Percentiles rank a stretch among this genome's conserved stretches.
Conservation (phyloP, 345 rosid species). For the Rhizophora apiculata region DNA sequence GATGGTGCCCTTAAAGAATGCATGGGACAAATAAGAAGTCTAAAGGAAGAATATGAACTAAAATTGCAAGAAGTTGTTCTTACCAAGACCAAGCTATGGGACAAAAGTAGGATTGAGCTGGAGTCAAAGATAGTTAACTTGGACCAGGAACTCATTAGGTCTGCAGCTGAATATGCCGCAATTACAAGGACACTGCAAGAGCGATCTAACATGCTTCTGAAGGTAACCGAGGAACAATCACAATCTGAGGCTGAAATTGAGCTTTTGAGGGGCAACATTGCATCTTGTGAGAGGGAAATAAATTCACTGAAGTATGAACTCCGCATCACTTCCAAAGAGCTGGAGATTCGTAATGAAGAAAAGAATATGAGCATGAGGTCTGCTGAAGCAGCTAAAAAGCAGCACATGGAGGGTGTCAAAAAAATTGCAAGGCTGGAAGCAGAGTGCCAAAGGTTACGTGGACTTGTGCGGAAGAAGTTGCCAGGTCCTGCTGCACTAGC, state of each 20-base stretch:
- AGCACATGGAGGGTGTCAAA: conserved; percentile 82
- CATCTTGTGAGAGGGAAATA: conserved; percentile 82
- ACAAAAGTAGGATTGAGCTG: conserved; percentile 67
- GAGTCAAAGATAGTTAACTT: conserved; percentile 58
- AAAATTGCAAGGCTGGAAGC: conserved; percentile 88
- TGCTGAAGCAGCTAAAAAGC: conserved; percentile 89
- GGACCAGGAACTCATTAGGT: conserved; percentile 76
- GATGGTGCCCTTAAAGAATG: conserved; percentile 98
- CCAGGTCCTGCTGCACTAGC: conserved; percentile 99
- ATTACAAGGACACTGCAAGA: conserved; percentile 84
- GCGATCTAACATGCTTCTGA: conserved; percentile 69
- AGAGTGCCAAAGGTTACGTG: conserved; percentile 90
- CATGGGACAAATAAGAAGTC: conserved; percentile 85
- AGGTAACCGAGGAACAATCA: conserved; percentile 69
- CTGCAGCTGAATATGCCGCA: conserved; percentile 78
- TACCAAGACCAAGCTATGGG: conserved; percentile 66
- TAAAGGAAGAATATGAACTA: conserved; percentile 89
- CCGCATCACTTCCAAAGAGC: conserved; percentile 69
- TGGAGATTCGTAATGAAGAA: conserved; percentile 92
- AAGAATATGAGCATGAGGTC: conserved; percentile 95
- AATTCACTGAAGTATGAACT: conserved; percentile 80
- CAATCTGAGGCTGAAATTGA: conserved; percentile 87
- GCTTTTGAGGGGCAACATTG: conserved; percentile 73
- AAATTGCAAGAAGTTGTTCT: conserved; percentile 63
- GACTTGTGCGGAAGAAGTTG: conserved; percentile 86